Percentiles rank a stretch among this genome's conserved stretches.
Evolutionary conservation across 441 rosid species (phyloP).

Genomic region (Capsella rubella): DNA sequence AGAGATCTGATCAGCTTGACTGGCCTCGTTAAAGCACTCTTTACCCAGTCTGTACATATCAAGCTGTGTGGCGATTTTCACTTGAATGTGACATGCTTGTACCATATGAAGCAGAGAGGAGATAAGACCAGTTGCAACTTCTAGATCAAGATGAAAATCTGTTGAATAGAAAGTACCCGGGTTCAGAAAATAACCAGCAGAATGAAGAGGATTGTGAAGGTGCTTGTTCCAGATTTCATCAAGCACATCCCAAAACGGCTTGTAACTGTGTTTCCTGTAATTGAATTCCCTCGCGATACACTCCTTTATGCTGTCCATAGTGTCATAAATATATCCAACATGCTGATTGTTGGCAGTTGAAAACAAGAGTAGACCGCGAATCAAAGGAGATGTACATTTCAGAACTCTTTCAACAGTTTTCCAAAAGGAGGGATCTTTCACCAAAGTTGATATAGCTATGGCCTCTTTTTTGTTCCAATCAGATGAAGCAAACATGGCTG

Average conservation of each 20-base stretch:
- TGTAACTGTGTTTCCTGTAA: slow-evolving; percentile 40
- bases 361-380: slow-evolving; percentile 47
- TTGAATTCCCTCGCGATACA: slow-evolving; percentile 44
- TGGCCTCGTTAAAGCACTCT: slow-evolving; percentile 57
- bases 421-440: slow-evolving; percentile 57
- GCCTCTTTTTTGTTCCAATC: slow-evolving; percentile 53
- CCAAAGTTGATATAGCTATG: slow-evolving; percentile 44
- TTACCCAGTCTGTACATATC: slow-evolving; percentile 50
- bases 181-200: slow-evolving; percentile 65
- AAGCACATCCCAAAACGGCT: slow-evolving; percentile 58
- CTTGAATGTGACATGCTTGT: slow-evolving; percentile 40
- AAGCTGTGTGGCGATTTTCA: slow-evolving; percentile 49
- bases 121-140: slow-evolving; percentile 56
- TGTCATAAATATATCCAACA: slow-evolving; percentile 58
- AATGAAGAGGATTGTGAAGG: slow-evolving; percentile 67
- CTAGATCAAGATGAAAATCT: slow-evolving; percentile 52
- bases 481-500: slow-evolving; percentile 47
- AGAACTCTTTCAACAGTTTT: slow-evolving; percentile 49
- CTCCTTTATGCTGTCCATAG: slow-evolving; percentile 62
- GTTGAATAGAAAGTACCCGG: slow-evolving; percentile 55
- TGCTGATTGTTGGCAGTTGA: slow-evolving; percentile 47
- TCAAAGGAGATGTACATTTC: slow-evolving; percentile 53
- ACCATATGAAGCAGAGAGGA: slow-evolving; percentile 51
- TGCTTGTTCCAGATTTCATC: slow-evolving; percentile 60
- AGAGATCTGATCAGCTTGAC: slow-evolving; percentile 44